These are phyloP conservation scores for Physcia stellaris DNA, from an alignment of 495 filamentous ascomycete genomes.

Conservation along the genomic window DNA sequence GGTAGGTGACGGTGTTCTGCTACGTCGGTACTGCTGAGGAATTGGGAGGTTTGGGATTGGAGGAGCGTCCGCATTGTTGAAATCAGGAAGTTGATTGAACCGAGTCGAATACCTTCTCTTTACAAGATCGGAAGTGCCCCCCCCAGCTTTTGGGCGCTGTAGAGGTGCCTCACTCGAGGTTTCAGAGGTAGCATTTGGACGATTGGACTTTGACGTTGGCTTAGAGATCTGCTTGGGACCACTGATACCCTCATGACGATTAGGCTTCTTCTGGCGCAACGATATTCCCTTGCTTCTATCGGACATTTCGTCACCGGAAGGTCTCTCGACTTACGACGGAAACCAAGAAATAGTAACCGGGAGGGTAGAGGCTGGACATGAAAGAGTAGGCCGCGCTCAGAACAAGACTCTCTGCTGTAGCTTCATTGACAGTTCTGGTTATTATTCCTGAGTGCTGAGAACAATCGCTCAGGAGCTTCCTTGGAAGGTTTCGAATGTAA, in stretches of 20 bases:
- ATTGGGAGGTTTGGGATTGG: constrained; percentile 49
- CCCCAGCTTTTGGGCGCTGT: constrained; percentile 2
- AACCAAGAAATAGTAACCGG: too few relatives aligned
- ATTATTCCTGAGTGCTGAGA: too few relatives aligned
- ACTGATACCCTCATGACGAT: constrained; percentile 56
- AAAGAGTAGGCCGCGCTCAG: too few relatives aligned
- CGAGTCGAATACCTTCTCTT: constrained; percentile 88
- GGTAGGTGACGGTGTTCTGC: too few relatives aligned
- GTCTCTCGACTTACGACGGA: too few relatives aligned
- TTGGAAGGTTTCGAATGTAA: too few relatives aligned
- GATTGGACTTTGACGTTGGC: constrained; percentile 28
- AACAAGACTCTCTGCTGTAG: too few relatives aligned
- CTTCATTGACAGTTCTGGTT: too few relatives aligned
- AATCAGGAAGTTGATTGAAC: constrained; percentile 67
- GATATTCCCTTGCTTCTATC: constrained; percentile 69
- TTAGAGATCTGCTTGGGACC: constrained; percentile 69
- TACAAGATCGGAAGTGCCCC: constrained; percentile 73
- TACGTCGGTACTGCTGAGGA: constrained; percentile 13
- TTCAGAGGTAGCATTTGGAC: constrained; percentile 22
- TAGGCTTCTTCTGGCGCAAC: constrained; percentile 75
- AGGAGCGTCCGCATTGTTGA: constrained; percentile 45
- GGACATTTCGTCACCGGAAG: neutral
- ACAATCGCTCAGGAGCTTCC: too few relatives aligned
- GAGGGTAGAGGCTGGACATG: too few relatives aligned
- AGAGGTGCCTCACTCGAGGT: constrained; percentile 7